Evolutionary conservation across 2,329 filamentous ascomycete species (phyloP).

Genomic region (Bipolaris oryzae): DNA sequence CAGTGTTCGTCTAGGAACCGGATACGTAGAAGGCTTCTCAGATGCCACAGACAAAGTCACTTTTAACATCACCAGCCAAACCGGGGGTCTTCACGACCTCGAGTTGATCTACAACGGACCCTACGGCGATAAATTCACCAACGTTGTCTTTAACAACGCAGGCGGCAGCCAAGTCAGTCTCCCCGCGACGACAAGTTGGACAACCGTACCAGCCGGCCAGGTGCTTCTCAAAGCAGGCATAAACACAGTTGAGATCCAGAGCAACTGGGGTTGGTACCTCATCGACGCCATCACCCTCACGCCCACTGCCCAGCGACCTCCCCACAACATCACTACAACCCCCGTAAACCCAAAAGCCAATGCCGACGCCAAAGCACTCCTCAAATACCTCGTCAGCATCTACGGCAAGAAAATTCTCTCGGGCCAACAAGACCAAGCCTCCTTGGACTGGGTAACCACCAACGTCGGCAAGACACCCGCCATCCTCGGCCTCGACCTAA

Average conservation of each 20-base stretch:
- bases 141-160: constrained; percentile 53
- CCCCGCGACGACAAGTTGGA: constrained; percentile 49
- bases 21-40: constrained; percentile 58
- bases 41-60: constrained; percentile 52
- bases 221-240: constrained; percentile 52
- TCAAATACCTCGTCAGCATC: constrained; percentile 52
- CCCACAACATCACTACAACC: constrained; percentile 49
- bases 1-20: constrained; percentile 45
- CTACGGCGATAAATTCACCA: constrained; percentile 55
- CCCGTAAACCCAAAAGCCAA: constrained; percentile 51
- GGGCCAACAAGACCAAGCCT: constrained; percentile 56
- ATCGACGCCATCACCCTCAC: constrained; percentile 54
- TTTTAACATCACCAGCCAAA: constrained; percentile 49
- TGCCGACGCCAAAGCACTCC: constrained; percentile 48
- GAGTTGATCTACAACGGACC: constrained; percentile 54
- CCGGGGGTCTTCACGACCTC: constrained; percentile 53
- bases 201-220: constrained; percentile 52
- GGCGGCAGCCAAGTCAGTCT: constrained; percentile 52
- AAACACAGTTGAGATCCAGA: constrained; percentile 56
- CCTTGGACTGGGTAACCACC: constrained; percentile 52
- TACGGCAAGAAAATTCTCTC: constrained; percentile 58
- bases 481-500: constrained; percentile 55
- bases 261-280: constrained; percentile 58
- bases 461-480: constrained; percentile 58
- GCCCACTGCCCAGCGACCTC: constrained; percentile 45